These are phyloP conservation scores for Aureobasidium sp. DNA, from an alignment of 2,329 filamentous ascomycete genomes.

Conservation along the genomic window DNA sequence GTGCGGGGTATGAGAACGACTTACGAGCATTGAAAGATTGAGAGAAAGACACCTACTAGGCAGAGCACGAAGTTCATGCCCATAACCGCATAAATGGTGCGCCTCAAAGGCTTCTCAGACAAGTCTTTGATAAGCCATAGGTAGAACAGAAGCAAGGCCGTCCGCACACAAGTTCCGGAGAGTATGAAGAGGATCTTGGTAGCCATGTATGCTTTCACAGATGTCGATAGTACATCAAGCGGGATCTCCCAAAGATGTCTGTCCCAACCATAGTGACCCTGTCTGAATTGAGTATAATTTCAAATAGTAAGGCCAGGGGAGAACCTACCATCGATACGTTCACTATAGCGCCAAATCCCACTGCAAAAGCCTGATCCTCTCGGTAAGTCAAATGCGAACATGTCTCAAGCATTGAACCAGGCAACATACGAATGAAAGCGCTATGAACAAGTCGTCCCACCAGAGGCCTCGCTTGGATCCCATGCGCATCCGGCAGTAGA, in stretches of 20 bases:
- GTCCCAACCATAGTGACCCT: slow-evolving; percentile 34
- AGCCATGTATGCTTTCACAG: slow-evolving; percentile 35
- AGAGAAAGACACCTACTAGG: slow-evolving; percentile 31
- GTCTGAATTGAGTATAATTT: no score
- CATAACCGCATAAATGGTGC: slow-evolving; percentile 35
- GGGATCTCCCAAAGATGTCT: slow-evolving; percentile 38
- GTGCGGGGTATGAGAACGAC: slow-evolving; percentile 3
- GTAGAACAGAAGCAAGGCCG: slow-evolving; percentile 41
- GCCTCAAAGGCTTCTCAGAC: slow-evolving; percentile 32
- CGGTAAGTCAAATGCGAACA: not conserved
- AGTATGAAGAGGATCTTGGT: slow-evolving; percentile 38
- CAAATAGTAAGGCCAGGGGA: not conserved
- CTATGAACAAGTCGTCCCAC: slow-evolving; percentile 36
- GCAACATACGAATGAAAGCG: slow-evolving; percentile 32
- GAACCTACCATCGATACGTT: slow-evolving; percentile 33
- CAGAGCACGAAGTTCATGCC: slow-evolving; percentile 32
- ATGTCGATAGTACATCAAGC: slow-evolving; percentile 21
- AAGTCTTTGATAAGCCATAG: slow-evolving; percentile 39
- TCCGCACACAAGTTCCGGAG: slow-evolving; percentile 38
- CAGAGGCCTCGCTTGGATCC: slow-evolving; percentile 10
- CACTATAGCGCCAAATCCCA: slow-evolving; percentile 34
- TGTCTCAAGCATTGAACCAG: slow-evolving; percentile 9
- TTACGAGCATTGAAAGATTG: slow-evolving; percentile 36
- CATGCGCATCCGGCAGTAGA: slow-evolving; percentile 1
- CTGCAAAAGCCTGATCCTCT: slow-evolving; percentile 29